Evolutionary conservation across 1,284 basidiomycete genomes (phyloP).

Genomic region (Trichosporon sp.): DNA sequence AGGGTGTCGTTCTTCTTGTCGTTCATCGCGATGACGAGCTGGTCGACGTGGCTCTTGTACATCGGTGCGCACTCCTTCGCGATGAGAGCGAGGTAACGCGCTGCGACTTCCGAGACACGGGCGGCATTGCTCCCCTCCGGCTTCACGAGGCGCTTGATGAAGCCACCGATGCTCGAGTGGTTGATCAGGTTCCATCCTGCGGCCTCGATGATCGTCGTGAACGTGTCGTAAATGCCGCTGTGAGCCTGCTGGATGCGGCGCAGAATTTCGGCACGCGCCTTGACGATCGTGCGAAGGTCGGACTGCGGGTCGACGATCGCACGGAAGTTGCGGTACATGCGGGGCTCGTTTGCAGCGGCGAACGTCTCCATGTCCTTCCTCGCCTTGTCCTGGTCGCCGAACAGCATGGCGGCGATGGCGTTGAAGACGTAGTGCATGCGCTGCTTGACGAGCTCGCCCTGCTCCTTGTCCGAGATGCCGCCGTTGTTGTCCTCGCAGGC

Average conservation of each 20-base stretch:
- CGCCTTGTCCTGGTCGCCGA: constrained; percentile 73
- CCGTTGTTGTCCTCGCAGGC: constrained; percentile 79
- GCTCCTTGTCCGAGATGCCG: constrained; percentile 66
- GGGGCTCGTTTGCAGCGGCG: constrained; percentile 80
- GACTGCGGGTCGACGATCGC: constrained; percentile 79
- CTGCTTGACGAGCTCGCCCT: constrained; percentile 64
- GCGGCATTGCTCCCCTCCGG: constrained; percentile 29
- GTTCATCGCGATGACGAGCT: constrained; percentile 70
- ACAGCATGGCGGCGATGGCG: constrained; percentile 48
- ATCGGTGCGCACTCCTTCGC: constrained; percentile 77
- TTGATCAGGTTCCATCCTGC: constrained; percentile 77
- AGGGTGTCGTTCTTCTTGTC: constrained; percentile 66
- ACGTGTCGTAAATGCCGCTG: constrained; percentile 66
- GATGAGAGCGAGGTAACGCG: constrained; percentile 61
- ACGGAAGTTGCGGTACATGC: constrained; percentile 81
- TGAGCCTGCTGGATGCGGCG: constrained; percentile 73
- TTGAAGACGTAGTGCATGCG: constrained; percentile 64
- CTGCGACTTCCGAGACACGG: constrained; percentile 34
- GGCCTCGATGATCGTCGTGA: constrained; percentile 72
- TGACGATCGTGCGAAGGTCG: constrained; percentile 77
- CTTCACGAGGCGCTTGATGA: constrained; percentile 65
- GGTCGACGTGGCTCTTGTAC: constrained; percentile 71
- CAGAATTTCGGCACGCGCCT: constrained; percentile 77
- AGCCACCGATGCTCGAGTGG: constrained; percentile 77
- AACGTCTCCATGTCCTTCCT: constrained; percentile 78